These are phyloP conservation scores for Graphilbum sp. DNA, from an alignment of 2,329 filamentous ascomycete genomes.

Conservation along the genomic window DNA sequence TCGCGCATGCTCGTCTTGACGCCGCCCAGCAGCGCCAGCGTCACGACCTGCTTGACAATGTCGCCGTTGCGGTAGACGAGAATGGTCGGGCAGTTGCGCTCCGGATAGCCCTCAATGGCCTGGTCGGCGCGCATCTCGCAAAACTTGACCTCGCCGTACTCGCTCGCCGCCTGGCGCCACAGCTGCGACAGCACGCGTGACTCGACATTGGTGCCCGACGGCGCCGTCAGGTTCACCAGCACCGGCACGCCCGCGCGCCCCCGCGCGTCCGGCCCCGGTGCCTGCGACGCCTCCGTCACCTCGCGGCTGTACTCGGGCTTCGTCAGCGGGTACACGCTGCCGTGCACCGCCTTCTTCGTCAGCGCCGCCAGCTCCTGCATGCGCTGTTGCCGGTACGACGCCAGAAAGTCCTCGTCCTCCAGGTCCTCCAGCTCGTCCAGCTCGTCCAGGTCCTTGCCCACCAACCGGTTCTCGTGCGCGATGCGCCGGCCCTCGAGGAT, in stretches of 20 bases:
- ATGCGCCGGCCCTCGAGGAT: slow-evolving; percentile 66
- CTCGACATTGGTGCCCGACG: slow-evolving; percentile 65
- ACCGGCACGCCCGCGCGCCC: slow-evolving; percentile 35
- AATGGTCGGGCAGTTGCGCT: slow-evolving; percentile 87
- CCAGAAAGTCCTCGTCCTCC: slow-evolving; percentile 83
- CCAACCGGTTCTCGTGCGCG: slow-evolving; percentile 81
- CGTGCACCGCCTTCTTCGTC: slow-evolving; percentile 63
- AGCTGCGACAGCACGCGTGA: slow-evolving; percentile 69
- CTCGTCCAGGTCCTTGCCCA: slow-evolving; percentile 89
- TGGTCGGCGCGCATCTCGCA: slow-evolving; percentile 85
- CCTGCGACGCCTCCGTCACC: slow-evolving; percentile 73
- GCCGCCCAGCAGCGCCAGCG: slow-evolving; percentile 63
- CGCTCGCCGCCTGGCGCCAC: slow-evolving; percentile 67
- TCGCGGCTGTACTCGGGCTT: slow-evolving; percentile 88
- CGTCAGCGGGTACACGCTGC: slow-evolving; percentile 81
- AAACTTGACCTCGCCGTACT: slow-evolving; percentile 93
- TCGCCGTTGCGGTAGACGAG: slow-evolving; percentile 85
- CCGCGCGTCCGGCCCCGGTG: neutral
- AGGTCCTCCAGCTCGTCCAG: slow-evolving; percentile 87
- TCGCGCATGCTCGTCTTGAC: slow-evolving; percentile 53
- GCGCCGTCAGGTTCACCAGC: slow-evolving; percentile 69
- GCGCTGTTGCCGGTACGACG: slow-evolving; percentile 75
- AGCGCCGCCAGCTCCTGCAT: slow-evolving; percentile 66
- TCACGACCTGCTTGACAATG: slow-evolving; percentile 85
- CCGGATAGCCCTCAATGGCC: slow-evolving; percentile 93